Evolutionary conservation across 495 filamentous ascomycete species (phyloP).

Genomic region (Zalerion maritima): DNA sequence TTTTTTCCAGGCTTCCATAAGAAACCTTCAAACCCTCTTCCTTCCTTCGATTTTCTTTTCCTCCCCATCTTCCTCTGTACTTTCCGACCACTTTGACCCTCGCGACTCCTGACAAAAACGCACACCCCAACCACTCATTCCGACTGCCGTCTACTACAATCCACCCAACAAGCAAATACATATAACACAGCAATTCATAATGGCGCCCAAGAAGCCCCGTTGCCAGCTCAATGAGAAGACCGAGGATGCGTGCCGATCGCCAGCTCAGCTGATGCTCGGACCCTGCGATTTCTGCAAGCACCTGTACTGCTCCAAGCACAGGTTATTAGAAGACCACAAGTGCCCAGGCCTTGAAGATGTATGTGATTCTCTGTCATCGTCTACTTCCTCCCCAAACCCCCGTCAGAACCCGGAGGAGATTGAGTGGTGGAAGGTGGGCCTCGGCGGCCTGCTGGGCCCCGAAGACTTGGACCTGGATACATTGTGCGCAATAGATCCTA

Average conservation of each 20-base stretch:
- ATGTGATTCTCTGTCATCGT: conserved; percentile 21
- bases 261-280: conserved; percentile 80
- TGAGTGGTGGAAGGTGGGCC: conserved; percentile 36
- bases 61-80: conserved; percentile 10
- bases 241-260: conserved; percentile 74
- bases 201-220: conserved; percentile 63
- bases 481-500: no score
- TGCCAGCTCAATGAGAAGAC: no score
- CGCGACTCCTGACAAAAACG: neutral
- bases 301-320: conserved; percentile 86
- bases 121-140: conserved; percentile 2
- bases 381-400: conserved; percentile 2
- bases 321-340: conserved; percentile 83
- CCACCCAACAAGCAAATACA: conserved; percentile 15
- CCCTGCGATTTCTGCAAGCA: conserved; percentile 92
- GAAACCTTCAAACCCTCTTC: conserved; percentile 5
- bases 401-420: conserved; percentile 1
- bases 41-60: conserved; percentile 7
- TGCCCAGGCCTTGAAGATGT: conserved; percentile 86
- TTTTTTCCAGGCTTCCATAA: conserved; percentile 2
- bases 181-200: conserved; percentile 25
- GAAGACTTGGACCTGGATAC: conserved; percentile 19
- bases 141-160: conserved; percentile 8
- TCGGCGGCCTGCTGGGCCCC: conserved; percentile 21
- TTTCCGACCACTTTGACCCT: conserved; percentile 3